Percentiles rank a stretch among this genome's conserved stretches.
phyloP scores from a whole-genome alignment of 345 rosid genomes.

The Salix purpurea region DNA sequence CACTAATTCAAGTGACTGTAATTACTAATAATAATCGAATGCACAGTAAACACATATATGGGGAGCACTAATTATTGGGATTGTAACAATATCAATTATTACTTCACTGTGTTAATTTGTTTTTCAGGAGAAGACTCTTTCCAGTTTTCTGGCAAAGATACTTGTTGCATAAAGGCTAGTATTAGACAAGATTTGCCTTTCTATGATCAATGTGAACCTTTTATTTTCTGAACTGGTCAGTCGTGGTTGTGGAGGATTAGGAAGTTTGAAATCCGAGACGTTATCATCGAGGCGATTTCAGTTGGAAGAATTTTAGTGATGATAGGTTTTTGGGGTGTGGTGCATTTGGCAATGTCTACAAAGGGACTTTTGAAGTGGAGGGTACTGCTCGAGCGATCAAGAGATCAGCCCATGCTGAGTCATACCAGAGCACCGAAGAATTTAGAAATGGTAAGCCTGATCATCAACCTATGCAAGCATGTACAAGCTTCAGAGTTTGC shows the following conservation, averaged over 20 bases:
- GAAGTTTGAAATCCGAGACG: too few species aligned
- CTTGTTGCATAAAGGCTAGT: slow-evolving; percentile 30
- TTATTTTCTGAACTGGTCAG: background rate
- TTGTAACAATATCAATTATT: slow-evolving; percentile 10
- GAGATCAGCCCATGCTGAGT: slow-evolving; percentile 41
- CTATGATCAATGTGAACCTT: too few species aligned
- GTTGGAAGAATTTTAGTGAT: slow-evolving; percentile 44
- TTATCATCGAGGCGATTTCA: too few species aligned
- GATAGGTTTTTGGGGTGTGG: slow-evolving; percentile 54
- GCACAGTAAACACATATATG: slow-evolving; percentile 1
- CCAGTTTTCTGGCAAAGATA: slow-evolving; percentile 13
- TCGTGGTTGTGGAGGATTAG: too few species aligned
- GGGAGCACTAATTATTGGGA: slow-evolving; percentile 28
- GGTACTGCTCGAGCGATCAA: slow-evolving; percentile 46
- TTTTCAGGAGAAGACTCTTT: slow-evolving; percentile 31
- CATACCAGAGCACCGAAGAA: slow-evolving; percentile 48
- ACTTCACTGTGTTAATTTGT: slow-evolving; percentile 19
- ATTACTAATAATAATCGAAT: background rate
- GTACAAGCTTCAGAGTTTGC: too few species aligned
- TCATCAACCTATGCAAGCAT: too few species aligned
- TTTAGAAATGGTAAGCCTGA: slow-evolving; percentile 50
- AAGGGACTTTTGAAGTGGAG: slow-evolving; percentile 38
- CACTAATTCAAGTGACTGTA: background rate
- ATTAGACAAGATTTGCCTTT: background rate
- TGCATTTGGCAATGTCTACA: slow-evolving; percentile 51